Percentiles rank a stretch among this genome's conserved stretches.
Conservation (phyloP, 805 yeast genomes). For the Metschnikowia sp. region DNA sequence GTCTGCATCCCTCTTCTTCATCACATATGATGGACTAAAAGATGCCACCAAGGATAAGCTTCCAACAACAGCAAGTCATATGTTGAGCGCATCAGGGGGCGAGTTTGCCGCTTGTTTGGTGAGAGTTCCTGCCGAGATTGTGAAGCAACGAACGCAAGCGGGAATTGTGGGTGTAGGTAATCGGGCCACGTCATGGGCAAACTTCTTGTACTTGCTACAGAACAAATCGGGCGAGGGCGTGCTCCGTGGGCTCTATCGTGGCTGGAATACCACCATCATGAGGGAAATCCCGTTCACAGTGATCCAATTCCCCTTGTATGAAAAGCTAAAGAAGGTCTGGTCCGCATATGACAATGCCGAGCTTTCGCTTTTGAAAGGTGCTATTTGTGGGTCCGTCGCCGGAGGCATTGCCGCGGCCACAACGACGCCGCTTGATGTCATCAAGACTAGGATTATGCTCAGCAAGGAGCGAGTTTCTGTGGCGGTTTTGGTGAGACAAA, state of each 20-base stretch:
- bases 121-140: slow-evolving; percentile 94
- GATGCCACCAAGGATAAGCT: slow-evolving; percentile 31
- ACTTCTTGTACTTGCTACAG: slow-evolving; percentile 58
- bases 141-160: slow-evolving; percentile 88
- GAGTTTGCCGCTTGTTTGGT: slow-evolving; percentile 92
- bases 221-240: slow-evolving; percentile 78
- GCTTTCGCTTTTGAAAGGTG: slow-evolving; percentile 70
- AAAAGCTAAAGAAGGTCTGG: slow-evolving; percentile 66
- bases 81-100: slow-evolving; percentile 85
- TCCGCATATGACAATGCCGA: slow-evolving; percentile 37
- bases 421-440: slow-evolving; percentile 77
- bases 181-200: slow-evolving; percentile 59
- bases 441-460: slow-evolving; percentile 85
- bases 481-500: slow-evolving; percentile 43
- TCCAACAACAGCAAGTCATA: slow-evolving; percentile 53
- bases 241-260: slow-evolving; percentile 78
- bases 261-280: slow-evolving; percentile 89
- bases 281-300: slow-evolving; percentile 96
- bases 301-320: slow-evolving; percentile 94
- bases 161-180: slow-evolving; percentile 32
- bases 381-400: slow-evolving; percentile 77
- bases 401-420: slow-evolving; percentile 81
- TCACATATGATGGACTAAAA: slow-evolving; percentile 81
- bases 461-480: slow-evolving; percentile 48
- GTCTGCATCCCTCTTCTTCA: slow-evolving; percentile 43